Base-by-base conservation (phyloP, 305 asterid species). In the Rubia balearica region DNA sequence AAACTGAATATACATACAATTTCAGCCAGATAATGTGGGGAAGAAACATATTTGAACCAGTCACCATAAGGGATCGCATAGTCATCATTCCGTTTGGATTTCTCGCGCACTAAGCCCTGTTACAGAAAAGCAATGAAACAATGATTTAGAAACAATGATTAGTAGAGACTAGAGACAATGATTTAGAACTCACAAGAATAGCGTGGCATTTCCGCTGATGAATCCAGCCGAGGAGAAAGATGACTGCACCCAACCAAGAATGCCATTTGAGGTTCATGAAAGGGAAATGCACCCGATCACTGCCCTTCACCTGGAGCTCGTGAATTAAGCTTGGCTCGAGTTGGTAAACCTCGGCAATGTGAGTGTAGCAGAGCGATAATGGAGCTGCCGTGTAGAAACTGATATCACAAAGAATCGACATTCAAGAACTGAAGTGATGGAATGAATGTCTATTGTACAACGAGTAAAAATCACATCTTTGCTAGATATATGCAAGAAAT, bases 11-110 rank as follows among this genome's bases (percentile, higher is more conserved):
- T 67, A 41, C 53, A 72, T 83, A 90, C 97, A 48, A 89, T 85
- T 85, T 89, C 98, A 71, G 96, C 92, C 74, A 93, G 86, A 80
- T 88, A 93, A 79, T 93, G 97, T 17, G 97, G 96, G 65, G 88
- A 87, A 5, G 98, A 93, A 71, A 90, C 97, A 82, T 85, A 85
- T 71, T 84, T 79, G 75, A 93, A 93, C 98, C 98, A 93, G 79
- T 90, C 97, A 7, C 98, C 96, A 45, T 48, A 65, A 66, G 96
- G 98, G 64, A 89, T 83, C 46, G 46, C 78, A 72, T 92, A 90
- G 17, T 80, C 88, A 57, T 74, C 79, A 8, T 11, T 73, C 33
- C 77, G 77, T 30, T 75, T 57, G 59, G 70, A 75, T 33, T 80
- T 84, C 77, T 86, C 83, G 81, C 97, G 80, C 68, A 87, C 65